Conservation (phyloP, 2,329 filamentous ascomycete species). For the Cercospora zeina region DNA sequence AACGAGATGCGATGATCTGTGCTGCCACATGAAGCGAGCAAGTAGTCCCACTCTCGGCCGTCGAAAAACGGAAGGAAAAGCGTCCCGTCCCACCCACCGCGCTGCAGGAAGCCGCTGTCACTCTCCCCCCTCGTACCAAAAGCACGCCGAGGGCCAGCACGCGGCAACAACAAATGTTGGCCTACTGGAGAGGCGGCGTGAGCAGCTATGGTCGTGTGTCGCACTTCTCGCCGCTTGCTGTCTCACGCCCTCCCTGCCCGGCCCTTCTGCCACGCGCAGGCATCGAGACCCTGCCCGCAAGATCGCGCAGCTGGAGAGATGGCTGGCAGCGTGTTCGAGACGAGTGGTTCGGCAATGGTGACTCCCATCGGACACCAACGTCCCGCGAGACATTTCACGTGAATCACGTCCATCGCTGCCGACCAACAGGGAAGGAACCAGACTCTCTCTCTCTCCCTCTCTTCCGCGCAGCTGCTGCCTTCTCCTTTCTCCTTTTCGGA, state of each 20-base stretch:
- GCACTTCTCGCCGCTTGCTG: neutral
- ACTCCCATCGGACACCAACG: neutral
- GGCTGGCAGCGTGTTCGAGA: neutral
- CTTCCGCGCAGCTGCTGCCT: too few species aligned
- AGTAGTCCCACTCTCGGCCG: slow-evolving; percentile 2
- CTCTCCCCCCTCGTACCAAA: neutral
- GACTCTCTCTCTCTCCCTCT: too few species aligned
- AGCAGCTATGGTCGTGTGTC: too few species aligned
- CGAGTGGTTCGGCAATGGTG: neutral
- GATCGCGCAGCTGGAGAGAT: neutral
- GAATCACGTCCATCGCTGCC: neutral
- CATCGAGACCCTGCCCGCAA: neutral
- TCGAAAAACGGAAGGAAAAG: neutral
- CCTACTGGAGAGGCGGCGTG: neutral
- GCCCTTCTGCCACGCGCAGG: neutral
- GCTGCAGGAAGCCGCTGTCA: neutral
- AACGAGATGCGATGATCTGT: neutral
- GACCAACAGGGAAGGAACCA: neutral
- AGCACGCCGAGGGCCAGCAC: neutral
- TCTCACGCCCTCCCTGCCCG: neutral
- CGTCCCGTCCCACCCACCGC: neutral
- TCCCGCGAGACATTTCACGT: neutral
- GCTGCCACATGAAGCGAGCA: neutral
- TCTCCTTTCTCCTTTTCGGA: too few species aligned
- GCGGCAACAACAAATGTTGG: neutral